phyloP scores from a whole-genome alignment of 192 early-diverging fungal species.

The Powellomyces hirtus region DNA sequence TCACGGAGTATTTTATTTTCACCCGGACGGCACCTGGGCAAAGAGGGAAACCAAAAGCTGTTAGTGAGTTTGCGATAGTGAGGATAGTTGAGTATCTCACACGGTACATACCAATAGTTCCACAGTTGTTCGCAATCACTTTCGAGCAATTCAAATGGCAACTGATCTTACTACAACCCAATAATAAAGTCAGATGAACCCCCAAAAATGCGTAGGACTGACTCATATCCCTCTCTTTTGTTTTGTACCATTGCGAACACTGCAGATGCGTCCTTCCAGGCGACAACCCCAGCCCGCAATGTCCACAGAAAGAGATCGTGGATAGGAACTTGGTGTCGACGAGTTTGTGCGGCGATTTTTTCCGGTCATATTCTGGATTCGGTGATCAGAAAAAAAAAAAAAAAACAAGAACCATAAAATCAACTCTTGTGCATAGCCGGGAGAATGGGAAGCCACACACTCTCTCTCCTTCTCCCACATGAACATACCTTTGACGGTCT shows the following conservation, averaged over 20 bases:
- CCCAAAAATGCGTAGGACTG: background rate
- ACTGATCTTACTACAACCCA: slow-evolving; percentile 13
- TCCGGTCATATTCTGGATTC: slow-evolving; percentile 12
- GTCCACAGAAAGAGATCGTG: slow-evolving; percentile 15
- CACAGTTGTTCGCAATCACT: slow-evolving; percentile 25
- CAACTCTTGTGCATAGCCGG: too few relatives aligned
- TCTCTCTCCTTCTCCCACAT: background rate
- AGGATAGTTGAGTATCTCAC: background rate
- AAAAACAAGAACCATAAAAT: too few relatives aligned
- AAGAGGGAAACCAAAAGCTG: background rate
- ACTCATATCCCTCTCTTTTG: too few relatives aligned
- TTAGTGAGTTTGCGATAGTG: background rate
- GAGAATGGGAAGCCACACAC: too few relatives aligned
- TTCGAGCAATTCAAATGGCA: slow-evolving; percentile 19
- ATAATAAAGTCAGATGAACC: background rate
- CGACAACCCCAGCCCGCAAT: slow-evolving; percentile 10
- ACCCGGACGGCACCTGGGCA: slow-evolving; percentile 16
- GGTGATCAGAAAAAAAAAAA: too few relatives aligned
- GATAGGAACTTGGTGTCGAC: slow-evolving; percentile 13
- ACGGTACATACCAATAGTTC: slow-evolving; percentile 10
- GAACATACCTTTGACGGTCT: slow-evolving; percentile 10
- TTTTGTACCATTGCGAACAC: slow-evolving; percentile 17
- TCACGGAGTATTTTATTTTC: slow-evolving; percentile 24
- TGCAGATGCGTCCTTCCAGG: slow-evolving; percentile 20
- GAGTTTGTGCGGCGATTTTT: slow-evolving; percentile 19